A percentile compares a stretch with the other conserved stretches of the same genome.
These are phyloP conservation scores for Fusarium sp. DNA, from an alignment of 2,329 filamentous ascomycete species.

Conservation along the genomic window DNA sequence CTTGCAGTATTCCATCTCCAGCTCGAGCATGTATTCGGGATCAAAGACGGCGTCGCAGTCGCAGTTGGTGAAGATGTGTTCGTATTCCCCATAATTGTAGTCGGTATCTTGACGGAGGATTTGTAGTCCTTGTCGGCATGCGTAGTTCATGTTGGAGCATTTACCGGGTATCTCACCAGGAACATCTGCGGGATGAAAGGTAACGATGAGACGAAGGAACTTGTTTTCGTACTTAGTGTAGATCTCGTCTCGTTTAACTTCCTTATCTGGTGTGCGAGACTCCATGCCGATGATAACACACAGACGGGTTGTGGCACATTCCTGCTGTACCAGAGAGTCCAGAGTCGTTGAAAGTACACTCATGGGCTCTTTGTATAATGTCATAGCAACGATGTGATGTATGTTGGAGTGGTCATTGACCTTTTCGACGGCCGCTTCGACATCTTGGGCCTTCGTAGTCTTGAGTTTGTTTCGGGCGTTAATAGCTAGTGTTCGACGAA, in stretches of 20 bases:
- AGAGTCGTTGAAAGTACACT: slow-evolving; percentile 25
- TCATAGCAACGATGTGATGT: slow-evolving; percentile 35
- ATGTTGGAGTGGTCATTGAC: slow-evolving; percentile 6
- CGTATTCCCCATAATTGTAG: slow-evolving; percentile 36
- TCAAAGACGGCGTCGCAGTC: slow-evolving; percentile 43
- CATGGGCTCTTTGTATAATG: slow-evolving; percentile 31
- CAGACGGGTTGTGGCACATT: slow-evolving; percentile 15
- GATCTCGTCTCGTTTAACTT: slow-evolving; percentile 21
- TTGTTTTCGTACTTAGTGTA: slow-evolving; percentile 22
- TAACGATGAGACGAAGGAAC: slow-evolving; percentile 30
- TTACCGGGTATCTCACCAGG: slow-evolving; percentile 28
- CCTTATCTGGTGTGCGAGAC: slow-evolving; percentile 23
- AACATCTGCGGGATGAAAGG: slow-evolving; percentile 21
- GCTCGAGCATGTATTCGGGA: slow-evolving; percentile 38
- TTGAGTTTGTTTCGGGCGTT: slow-evolving; percentile 18
- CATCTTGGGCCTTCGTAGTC: slow-evolving; percentile 10
- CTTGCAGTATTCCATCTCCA: slow-evolving; percentile 26
- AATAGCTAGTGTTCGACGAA: slow-evolving; percentile 33
- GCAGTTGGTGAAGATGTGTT: slow-evolving; percentile 43
- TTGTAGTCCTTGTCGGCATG: slow-evolving; percentile 30
- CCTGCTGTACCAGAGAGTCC: slow-evolving; percentile 21
- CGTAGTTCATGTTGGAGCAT: slow-evolving; percentile 36
- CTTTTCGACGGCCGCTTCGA: slow-evolving; percentile 3
- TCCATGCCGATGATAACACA: slow-evolving; percentile 32
- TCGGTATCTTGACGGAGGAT: slow-evolving; percentile 25